Evolutionary conservation across 2,329 filamentous ascomycete species (phyloP), one percentile per base, ranked within the genome.

Genomic region (Cordyceps militaris): DNA sequence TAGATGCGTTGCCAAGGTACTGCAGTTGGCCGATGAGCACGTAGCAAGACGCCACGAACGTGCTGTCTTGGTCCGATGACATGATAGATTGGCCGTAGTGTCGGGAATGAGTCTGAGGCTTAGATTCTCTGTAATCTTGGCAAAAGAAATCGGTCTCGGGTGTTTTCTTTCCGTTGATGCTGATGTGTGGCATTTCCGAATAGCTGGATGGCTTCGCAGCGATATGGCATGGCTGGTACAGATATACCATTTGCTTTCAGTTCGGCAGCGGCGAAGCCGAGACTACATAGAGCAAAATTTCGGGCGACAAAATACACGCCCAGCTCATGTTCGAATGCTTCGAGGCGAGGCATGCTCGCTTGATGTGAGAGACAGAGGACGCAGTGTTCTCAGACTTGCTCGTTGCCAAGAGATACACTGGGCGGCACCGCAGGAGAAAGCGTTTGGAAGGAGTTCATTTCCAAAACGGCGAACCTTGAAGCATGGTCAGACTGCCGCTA

Each of bases 21-120:
- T 38, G 53, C 6, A 43, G 48, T 14, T 56, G 53, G 2, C 53
- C 53, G 23, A 56, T 56, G 43, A 56, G 53, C 23, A 56, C 8
- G 32, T 56, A 56, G 23, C 53, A 56, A 1, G 53, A 32, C 3
- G 53, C 53, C 4, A 56, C 53, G 16, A 56, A 32, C 11, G 53
- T 43, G 43, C 53, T 56, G 2, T 43, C 53, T 19, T 56, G 53
- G 23, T 56, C 53, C 38, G 23, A 40, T 1, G 53, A 56, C 32
- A 48, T 19, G 53, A 56, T 56, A 43, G 53, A 56, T 11, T 48
- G 42, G 7, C 53, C 53, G n/a, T 48, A 56, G 23, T 56, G 43
- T 26, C 28, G 21, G 9, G 53, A 56, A 19, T 56, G 43, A 14
- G 43, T 48, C 40, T 56, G 53, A 2, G 53, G 43, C 24, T 48